phyloP scores from a whole-genome alignment of 169 alveolate genomes.

The Besnoitia besnoiti region DNA sequence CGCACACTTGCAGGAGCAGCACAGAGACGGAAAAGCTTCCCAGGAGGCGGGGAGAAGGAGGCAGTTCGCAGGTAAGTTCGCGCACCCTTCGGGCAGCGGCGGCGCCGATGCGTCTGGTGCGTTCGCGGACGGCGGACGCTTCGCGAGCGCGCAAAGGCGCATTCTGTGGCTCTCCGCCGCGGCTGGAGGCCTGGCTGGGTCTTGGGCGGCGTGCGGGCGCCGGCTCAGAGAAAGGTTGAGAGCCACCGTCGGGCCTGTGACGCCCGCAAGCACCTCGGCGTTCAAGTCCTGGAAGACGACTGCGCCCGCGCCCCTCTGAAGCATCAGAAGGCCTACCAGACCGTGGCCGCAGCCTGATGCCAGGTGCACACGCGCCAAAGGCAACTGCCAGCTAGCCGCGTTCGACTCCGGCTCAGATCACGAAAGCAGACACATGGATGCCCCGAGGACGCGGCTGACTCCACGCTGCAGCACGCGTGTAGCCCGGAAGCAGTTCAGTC shows the following conservation, averaged over 20 bases:
- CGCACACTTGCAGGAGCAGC: constrained; percentile 2
- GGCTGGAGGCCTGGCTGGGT: not conserved
- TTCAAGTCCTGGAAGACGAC: not conserved
- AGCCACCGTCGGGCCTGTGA: not conserved
- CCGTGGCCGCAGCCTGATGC: constrained; percentile 16
- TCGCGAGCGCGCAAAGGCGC: not conserved
- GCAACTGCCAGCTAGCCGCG: too few species aligned
- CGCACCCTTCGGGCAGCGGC: not conserved
- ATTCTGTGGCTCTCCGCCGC: not conserved
- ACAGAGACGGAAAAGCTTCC: not conserved
- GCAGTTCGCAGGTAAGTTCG: not conserved
- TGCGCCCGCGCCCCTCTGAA: constrained; percentile 9
- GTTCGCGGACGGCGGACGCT: too few species aligned
- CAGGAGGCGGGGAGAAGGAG: not conserved
- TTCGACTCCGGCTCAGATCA: too few species aligned
- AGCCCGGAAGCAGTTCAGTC: too few species aligned
- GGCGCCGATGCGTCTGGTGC: not conserved
- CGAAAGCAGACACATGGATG: too few species aligned
- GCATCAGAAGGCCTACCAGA: not conserved
- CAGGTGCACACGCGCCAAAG: too few species aligned
- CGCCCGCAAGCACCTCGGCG: not conserved
- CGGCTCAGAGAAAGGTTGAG: not conserved
- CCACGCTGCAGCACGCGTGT: too few species aligned
- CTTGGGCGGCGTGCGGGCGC: not conserved
- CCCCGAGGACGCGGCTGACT: too few species aligned